These are phyloP conservation scores for Phytophthora gonapodyides DNA, from an alignment of 352 stramenopile species.

Conservation along the genomic window DNA sequence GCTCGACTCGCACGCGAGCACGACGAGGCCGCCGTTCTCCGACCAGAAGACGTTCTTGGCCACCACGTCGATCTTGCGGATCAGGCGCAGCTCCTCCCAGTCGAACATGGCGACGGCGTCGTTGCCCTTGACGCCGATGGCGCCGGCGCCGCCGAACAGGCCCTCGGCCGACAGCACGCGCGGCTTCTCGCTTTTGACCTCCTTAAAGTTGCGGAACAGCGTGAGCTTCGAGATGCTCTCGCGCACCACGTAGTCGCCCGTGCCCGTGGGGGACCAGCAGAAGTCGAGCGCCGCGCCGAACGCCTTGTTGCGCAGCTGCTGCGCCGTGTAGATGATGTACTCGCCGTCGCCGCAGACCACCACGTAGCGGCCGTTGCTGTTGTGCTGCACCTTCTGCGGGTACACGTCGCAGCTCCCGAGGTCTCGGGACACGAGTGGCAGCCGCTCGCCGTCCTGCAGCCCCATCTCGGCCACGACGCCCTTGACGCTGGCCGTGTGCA, in stretches of 20 bases:
- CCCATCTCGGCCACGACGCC: conserved; percentile 77
- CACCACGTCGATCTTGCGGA: conserved; percentile 97
- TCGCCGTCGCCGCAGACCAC: conserved; percentile 98
- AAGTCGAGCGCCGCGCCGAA: conserved; percentile 98
- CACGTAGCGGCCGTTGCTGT: conserved; percentile 99
- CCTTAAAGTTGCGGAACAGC: conserved; percentile 99
- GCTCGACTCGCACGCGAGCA: conserved; percentile 94
- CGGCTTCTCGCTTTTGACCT: conserved; percentile 94
- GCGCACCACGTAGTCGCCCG: conserved; percentile 98
- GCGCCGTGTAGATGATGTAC: conserved; percentile 99
- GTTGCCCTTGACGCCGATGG: conserved; percentile 95
- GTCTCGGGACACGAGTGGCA: conserved; percentile 88
- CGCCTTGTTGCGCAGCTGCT: conserved; percentile 94
- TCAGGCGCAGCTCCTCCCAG: conserved; percentile 97
- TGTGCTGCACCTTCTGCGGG: conserved; percentile 97
- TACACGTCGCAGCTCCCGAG: conserved; percentile 98
- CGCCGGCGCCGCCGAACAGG: conserved; percentile 94
- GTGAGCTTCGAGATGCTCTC: conserved; percentile 96
- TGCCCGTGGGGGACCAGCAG: conserved; percentile 96
- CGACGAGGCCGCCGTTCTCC: conserved; percentile 95
- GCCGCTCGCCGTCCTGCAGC: conserved; percentile 89
- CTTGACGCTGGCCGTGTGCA: conserved; percentile 95
- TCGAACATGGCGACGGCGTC: conserved; percentile 99
- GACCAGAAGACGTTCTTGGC: conserved; percentile 99
- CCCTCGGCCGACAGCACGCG: conserved; percentile 94